Base-by-base conservation (phyloP, 495 filamentous ascomycete genomes). In the Durotheca rogersii region DNA sequence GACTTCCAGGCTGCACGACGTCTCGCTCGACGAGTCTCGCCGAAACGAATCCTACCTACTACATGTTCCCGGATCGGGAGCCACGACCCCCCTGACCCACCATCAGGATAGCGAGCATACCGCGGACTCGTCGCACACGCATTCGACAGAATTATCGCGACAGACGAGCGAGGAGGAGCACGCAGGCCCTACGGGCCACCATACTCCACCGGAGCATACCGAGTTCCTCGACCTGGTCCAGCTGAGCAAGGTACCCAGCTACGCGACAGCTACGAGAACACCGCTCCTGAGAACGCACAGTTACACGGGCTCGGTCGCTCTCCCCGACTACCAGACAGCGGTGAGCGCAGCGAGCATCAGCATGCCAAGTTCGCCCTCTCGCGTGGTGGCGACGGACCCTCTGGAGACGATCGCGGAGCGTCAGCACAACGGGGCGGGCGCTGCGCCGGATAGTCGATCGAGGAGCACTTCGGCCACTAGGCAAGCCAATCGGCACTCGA, bases 171-270 rank as follows among this genome's bases (percentile, higher is more conserved):
- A 81, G 55, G 84, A 88, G 53, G 79, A 81, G 1, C 60, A 58
- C 34, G 37, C 56, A 4, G 56, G 50, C 4, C 54, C 70, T 12
- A 76, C 77, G 16, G 77, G 76, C 17, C 72, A 75, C 63, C 74
- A 77, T 11, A 81, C 78, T 16, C 58, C 64, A 5, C 81, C 85
- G 12, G 81, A 81, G 53, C 81, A 85, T 44, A 72, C 80, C 17
- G 85, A 89, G 51, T 82, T 75, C 43, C 67, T 75, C 17, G 81
- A 86, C 54, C 70, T 85, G 21, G 79, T 81, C 46, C 74, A 77
- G 30, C 70, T 92, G 14, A 85, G 78, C 56, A 86, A 83, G 40
- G 87, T 93, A 6, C 89, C 89, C 3, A 89, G 85, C 40, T 95
- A 95, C 64, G 73, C 78, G 3, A 91, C 89, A 9, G 89, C 89